phyloP scores from a whole-genome alignment of 148 eudicot genomes.

The Rhododendron henanense region DNA sequence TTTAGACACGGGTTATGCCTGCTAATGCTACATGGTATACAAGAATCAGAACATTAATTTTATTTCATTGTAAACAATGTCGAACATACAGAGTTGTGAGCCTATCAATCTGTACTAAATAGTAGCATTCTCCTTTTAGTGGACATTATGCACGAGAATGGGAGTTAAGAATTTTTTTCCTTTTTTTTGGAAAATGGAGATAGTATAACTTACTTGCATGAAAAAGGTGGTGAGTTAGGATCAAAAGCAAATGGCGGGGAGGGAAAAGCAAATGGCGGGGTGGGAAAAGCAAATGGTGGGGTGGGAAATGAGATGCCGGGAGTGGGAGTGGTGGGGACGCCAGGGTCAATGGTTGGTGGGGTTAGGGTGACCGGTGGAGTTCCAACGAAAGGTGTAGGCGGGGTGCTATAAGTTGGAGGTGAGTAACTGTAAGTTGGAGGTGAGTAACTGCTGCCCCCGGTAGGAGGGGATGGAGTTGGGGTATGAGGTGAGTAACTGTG shows the following conservation, averaged over 20 bases:
- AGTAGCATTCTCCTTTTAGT: neutral
- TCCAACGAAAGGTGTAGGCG: conserved; percentile 11
- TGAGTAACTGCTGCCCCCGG: conserved; percentile 4
- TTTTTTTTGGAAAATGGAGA: neutral
- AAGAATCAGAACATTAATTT: neutral
- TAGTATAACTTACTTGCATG: conserved; percentile 69
- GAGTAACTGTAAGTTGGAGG: conserved; percentile 24
- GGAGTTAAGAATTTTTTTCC: neutral
- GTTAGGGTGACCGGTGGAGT: conserved; percentile 12
- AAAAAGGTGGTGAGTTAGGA: conserved; percentile 70
- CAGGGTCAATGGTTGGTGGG: conserved; percentile 30
- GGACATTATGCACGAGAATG: neutral
- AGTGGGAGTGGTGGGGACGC: conserved; percentile 10
- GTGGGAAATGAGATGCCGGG: conserved; percentile 31
- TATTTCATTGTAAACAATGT: neutral
- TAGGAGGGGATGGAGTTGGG: conserved; percentile 40
- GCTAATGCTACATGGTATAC: neutral
- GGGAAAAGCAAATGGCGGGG: too few species aligned
- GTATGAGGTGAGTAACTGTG: neutral
- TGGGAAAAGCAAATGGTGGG: conserved; percentile 44
- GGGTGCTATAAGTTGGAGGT: conserved; percentile 26
- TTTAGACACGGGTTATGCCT: neutral
- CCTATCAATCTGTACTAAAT: neutral
- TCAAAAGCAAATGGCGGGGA: conserved; percentile 40
- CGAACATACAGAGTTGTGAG: neutral